A percentile compares a stretch with the other conserved stretches of the same genome.
Evolutionary conservation across 129 eudicot species (phyloP).

Genomic region (Artemisia argyi): DNA sequence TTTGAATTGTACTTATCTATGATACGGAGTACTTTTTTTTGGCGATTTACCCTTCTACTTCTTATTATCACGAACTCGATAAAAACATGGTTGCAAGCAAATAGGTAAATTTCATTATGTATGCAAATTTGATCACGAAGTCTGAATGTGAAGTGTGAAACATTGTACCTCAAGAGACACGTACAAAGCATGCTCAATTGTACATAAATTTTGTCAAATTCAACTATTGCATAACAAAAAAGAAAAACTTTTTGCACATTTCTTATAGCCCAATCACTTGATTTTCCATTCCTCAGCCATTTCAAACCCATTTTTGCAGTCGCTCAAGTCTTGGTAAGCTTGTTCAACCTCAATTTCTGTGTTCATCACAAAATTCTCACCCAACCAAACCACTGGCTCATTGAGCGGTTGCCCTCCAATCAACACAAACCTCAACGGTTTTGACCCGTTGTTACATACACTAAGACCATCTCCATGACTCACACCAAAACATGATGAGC

Average conservation of each 20-base stretch:
- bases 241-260: too few relatives aligned
- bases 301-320: conserved; percentile 79
- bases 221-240: neutral
- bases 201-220: neutral
- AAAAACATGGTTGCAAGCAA: too few relatives aligned
- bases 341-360: conserved; percentile 72
- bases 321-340: conserved; percentile 71
- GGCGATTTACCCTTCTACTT: too few relatives aligned
- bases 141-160: too few relatives aligned
- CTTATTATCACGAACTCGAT: too few relatives aligned
- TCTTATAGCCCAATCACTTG: conserved; percentile 25
- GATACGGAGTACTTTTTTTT: too few relatives aligned
- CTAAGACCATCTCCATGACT: conserved; percentile 79
- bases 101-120: too few relatives aligned
- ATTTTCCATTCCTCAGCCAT: conserved; percentile 82
- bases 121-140: too few relatives aligned
- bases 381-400: conserved; percentile 73
- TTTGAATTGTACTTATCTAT: too few relatives aligned
- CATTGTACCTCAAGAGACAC: too few relatives aligned
- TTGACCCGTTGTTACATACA: conserved; percentile 72
- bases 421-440: conserved; percentile 58
- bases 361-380: conserved; percentile 96
- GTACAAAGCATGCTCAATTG: too few relatives aligned
- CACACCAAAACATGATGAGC: conserved; percentile 78
- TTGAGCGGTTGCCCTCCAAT: conserved; percentile 76